A percentile compares a stretch with the other conserved stretches of the same genome.
Conservation (phyloP, 2,329 filamentous ascomycete genomes). For the Falciphora oryzae region DNA sequence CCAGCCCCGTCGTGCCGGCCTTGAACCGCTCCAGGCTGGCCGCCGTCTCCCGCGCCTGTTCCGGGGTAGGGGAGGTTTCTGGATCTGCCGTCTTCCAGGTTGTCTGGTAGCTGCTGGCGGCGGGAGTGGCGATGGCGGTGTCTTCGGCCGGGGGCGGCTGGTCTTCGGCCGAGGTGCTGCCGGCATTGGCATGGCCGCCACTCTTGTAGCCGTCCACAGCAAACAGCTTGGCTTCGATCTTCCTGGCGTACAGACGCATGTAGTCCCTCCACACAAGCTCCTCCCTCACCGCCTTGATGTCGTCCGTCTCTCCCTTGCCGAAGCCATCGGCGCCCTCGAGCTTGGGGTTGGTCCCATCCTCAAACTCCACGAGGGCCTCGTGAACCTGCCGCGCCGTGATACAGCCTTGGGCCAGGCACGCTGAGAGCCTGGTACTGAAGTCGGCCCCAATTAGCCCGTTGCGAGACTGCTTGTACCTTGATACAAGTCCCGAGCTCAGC, state of each 20-base stretch:
- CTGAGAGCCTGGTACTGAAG: slow-evolving; percentile 71
- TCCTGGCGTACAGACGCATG: slow-evolving; percentile 68
- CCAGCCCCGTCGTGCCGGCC: slow-evolving; percentile 65
- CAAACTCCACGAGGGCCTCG: slow-evolving; percentile 58
- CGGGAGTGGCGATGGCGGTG: too few relatives aligned
- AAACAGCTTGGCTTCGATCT: slow-evolving; percentile 63
- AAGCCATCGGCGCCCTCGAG: slow-evolving; percentile 47
- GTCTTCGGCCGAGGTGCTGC: neutral
- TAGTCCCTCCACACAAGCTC: slow-evolving; percentile 78
- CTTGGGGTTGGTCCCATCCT: slow-evolving; percentile 49
- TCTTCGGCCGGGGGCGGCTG: neutral
- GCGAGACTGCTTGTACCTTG: slow-evolving; percentile 61
- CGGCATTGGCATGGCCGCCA: neutral
- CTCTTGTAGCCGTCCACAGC: slow-evolving; percentile 45
- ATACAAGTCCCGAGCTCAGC: slow-evolving; percentile 54
- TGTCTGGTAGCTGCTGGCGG: neutral
- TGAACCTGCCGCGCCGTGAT: slow-evolving; percentile 70
- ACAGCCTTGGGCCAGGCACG: slow-evolving; percentile 65
- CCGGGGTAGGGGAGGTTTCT: slow-evolving; percentile 19
- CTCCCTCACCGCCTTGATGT: slow-evolving; percentile 63
- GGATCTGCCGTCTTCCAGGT: slow-evolving; percentile 19
- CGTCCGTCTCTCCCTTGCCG: slow-evolving; percentile 64
- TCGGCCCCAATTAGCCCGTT: slow-evolving; percentile 66
- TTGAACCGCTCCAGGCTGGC: slow-evolving; percentile 53
- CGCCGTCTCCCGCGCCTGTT: slow-evolving; percentile 32